phyloP scores from a whole-genome alignment of 2,329 filamentous ascomycete genomes.

The Ophiostoma himal-ulmi region DNA sequence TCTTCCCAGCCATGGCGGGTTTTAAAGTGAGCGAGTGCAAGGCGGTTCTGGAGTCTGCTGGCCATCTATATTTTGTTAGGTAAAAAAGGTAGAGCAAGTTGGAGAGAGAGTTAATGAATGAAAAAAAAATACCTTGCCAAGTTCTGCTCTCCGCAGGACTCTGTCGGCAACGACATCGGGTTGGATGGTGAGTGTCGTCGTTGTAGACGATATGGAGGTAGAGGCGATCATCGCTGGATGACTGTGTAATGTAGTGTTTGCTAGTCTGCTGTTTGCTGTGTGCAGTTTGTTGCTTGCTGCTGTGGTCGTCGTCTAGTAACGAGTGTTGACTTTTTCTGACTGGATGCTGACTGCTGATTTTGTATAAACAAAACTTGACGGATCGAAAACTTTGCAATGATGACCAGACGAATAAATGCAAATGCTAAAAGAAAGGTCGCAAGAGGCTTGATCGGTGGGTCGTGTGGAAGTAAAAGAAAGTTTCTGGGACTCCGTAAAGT shows the following conservation, averaged over 20 bases:
- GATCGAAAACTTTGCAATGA: conserved; percentile 8
- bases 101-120: neutral
- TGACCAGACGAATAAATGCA: neutral
- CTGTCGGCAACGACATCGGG: conserved; percentile 61
- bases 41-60: conserved; percentile 82
- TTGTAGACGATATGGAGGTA: conserved; percentile 21
- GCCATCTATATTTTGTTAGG: conserved; percentile 63
- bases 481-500: conserved; percentile 22
- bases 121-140: conserved; percentile 59
- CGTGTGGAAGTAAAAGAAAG: conserved; percentile 17
- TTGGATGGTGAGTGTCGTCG: conserved; percentile 50
- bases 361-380: neutral
- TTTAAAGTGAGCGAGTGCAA: conserved; percentile 95
- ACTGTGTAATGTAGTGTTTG: neutral
- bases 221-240: conserved; percentile 22
- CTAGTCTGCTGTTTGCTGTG: neutral
- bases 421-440: conserved; percentile 10
- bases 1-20: conserved; percentile 94
- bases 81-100: neutral
- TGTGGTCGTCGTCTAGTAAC: neutral
- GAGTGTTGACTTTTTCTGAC: neutral
- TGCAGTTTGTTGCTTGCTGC: neutral
- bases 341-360: neutral
- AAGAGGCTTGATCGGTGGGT: conserved; percentile 24
- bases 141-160: conserved; percentile 66